Evolutionary conservation across 345 rosid species (phyloP), one percentile per base, ranked within the genome.

Genomic region (Microcos paniculata): DNA sequence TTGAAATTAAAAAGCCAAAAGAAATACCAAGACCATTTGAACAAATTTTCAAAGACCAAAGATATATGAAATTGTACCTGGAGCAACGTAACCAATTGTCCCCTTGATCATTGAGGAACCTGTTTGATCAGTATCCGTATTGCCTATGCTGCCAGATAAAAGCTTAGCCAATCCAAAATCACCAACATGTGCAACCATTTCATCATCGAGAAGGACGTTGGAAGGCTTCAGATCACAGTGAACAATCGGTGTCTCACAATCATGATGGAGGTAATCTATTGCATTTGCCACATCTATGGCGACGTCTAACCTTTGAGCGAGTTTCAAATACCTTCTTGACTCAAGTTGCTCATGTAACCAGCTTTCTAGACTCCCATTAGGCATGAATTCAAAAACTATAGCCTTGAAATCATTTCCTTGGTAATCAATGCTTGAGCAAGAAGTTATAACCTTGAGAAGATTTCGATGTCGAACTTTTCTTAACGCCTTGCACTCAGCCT

Each of bases 161-260:
- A 49, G 14, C 45, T 57, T 65, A 0, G 55, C 74, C 13, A 77
- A 61, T 1, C 74, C 71, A 30, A 72, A 72, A 28, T 77, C 81
- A 7, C 53, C 23, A 1, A 65, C 52, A 30, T 28, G 75, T 8
- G 55, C 77, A 1, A 59, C 65, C 68, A 62, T 65, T 6, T 74
- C 70, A 4, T 70, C 71, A 26, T 62, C 65, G 1, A 67, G 72
- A 55, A 53, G 75, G 19, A 73, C 72, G 16, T 77, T 73, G 70
- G 58, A 45, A 3, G 76, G 70, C 69, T 73, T 76, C 35, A 62
- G 81, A 46, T 83, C 81, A 62, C 86, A 77, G 45, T 77, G 86
- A 6, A 74, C 72, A n/a, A n/a, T n/a, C n/a, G n/a, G n/a, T n/a
- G n/a, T n/a, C n/a, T n/a, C n/a, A n/a, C n/a, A n/a, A n/a, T 68